These are phyloP conservation scores for Synchytrium microbalum DNA, from an alignment of 371 early-diverging fungal genomes.

Conservation along the genomic window DNA sequence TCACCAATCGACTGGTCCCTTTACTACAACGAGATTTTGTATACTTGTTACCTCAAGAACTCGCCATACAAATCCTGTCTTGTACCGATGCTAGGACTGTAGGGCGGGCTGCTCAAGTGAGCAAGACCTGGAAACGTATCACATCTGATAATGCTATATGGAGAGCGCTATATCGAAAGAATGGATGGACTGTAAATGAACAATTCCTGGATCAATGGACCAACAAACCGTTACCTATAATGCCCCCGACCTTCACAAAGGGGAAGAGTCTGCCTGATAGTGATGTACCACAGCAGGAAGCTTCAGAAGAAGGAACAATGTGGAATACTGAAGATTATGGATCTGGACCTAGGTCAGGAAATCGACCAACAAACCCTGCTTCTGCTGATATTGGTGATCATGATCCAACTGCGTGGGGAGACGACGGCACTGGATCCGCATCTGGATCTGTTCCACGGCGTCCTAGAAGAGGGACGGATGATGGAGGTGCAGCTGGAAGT, in stretches of 20 bases:
- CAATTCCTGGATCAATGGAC: conserved; percentile 5
- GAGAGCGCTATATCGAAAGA: conserved; percentile 14
- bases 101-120: conserved; percentile 9
- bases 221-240: not conserved
- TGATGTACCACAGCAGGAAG: not conserved
- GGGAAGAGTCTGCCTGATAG: no score
- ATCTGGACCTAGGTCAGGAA: not conserved
- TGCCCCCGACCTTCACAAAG: not conserved
- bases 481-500: not conserved
- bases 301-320: not conserved
- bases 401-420: not conserved
- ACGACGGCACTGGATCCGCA: not conserved
- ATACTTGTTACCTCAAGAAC: conserved; percentile 8
- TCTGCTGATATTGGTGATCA: not conserved
- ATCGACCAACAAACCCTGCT: not conserved
- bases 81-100: conserved; percentile 2
- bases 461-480: not conserved
- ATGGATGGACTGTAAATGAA: conserved; percentile 22
- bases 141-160: conserved; percentile 21
- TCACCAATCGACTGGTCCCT: conserved; percentile 51
- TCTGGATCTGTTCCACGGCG: not conserved
- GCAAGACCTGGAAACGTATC: conserved; percentile 15
- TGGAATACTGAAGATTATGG: not conserved
- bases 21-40: conserved; percentile 55
- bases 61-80: conserved; percentile 6